Conservation (phyloP, 2,329 filamentous ascomycete species). For the Trichoderma atrobrunneum region DNA sequence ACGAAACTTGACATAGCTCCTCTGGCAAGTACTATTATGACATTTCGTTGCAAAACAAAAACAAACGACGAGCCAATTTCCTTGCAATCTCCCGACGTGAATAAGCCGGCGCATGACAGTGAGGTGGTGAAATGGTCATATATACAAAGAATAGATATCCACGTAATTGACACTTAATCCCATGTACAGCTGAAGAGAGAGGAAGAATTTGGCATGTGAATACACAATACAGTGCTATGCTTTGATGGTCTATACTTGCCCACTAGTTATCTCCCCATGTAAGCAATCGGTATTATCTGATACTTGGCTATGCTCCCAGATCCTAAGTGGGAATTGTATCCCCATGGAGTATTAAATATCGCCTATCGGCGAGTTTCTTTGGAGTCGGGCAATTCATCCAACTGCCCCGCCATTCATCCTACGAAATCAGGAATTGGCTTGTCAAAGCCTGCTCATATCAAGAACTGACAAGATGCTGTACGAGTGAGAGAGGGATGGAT, state of each 20-base stretch:
- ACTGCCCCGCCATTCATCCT: background rate
- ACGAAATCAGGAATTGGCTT: background rate
- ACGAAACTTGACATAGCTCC: slow-evolving; percentile 46
- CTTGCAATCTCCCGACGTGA: slow-evolving; percentile 16
- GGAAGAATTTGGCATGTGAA: background rate
- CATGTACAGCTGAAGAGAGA: background rate
- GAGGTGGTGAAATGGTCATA: background rate
- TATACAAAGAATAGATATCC: slow-evolving; percentile 15
- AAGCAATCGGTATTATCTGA: background rate
- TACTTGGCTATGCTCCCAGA: background rate
- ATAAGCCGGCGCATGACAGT: slow-evolving; percentile 5
- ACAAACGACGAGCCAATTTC: slow-evolving; percentile 29
- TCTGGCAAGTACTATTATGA: slow-evolving; percentile 49
- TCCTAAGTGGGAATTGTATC: background rate
- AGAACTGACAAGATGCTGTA: background rate
- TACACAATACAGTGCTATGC: background rate
- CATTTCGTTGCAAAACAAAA: slow-evolving; percentile 43
- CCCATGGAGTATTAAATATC: background rate
- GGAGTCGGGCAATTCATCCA: background rate
- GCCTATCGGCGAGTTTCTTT: background rate
- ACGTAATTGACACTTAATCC: background rate
- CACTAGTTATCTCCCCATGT: background rate
- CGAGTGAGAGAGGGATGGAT: background rate
- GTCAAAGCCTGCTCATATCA: background rate
- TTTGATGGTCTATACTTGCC: background rate